Evolutionary conservation across 2,329 filamentous ascomycete genomes (phyloP).

Genomic region (Penicillium polonicum): DNA sequence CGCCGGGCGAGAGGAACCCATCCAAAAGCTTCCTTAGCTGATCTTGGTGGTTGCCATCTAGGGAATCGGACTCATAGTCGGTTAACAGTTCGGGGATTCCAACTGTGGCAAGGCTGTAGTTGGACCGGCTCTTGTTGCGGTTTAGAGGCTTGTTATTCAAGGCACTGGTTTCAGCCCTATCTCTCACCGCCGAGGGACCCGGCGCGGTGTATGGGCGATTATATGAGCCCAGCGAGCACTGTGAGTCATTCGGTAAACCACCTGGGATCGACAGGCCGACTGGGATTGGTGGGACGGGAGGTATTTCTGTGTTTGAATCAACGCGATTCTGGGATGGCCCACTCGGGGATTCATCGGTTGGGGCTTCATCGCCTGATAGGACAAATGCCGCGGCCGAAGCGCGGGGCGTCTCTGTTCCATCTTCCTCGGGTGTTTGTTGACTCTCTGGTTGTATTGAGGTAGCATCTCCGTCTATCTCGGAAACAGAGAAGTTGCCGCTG

Average conservation of each 20-base stretch:
- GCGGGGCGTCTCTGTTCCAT: constrained; percentile 36
- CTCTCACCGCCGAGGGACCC: constrained; percentile 24
- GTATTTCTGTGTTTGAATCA: constrained; percentile 36
- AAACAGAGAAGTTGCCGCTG: constrained; percentile 39
- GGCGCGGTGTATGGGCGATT: constrained; percentile 38
- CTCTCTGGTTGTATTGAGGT: constrained; percentile 30
- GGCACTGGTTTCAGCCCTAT: constrained; percentile 19
- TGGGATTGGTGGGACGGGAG: constrained; percentile 49
- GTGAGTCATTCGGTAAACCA: constrained; percentile 42
- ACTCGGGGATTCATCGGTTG: constrained; percentile 10
- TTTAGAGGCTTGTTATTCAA: constrained; percentile 30
- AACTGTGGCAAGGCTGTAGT: constrained; percentile 27
- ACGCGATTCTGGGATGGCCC: constrained; percentile 9
- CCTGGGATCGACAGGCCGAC: constrained; percentile 42
- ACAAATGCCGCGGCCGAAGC: constrained; percentile 25
- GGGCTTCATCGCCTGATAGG: constrained; percentile 15
- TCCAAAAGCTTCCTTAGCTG: constrained; percentile 41
- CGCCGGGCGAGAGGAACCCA: constrained; percentile 34
- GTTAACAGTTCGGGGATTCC: constrained; percentile 17
- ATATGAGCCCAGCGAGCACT: constrained; percentile 29
- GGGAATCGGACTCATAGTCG: constrained; percentile 13
- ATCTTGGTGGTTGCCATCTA: constrained; percentile 27
- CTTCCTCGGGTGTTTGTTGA: constrained; percentile 20
- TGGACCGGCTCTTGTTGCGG: constrained; percentile 38
- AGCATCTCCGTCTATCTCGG: constrained; percentile 35